Evolutionary conservation across 768 basidiomycete species (phyloP), one percentile per base, ranked within the genome.

Genomic region (Pleurotus citrinopileatus): DNA sequence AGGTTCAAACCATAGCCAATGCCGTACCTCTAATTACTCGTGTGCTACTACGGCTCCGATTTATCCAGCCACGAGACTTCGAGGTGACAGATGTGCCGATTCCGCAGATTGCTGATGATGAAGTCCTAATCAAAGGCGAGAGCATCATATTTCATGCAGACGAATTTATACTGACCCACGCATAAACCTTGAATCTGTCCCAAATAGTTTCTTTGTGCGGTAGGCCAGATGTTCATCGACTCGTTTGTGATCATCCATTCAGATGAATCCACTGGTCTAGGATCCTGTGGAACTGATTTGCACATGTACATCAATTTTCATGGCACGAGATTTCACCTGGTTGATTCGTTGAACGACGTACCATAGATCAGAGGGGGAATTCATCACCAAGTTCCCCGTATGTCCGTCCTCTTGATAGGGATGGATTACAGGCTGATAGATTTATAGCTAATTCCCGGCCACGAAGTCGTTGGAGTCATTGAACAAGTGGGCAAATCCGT

Each of bases 401-500:
- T 9, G 63, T 55, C 51, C 25, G 22, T 22, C 5, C 17, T 12
- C 43, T 4, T 12, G 36, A 15, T 32, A 25, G 28, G 23, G 10
- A 37, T 43, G n/a, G 12, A 22, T 26, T n/a, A 36, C 20, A 4
- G 38, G 56, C 10, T 52, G 51, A 20, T 45, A 27, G 44, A 32
- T 17, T 20, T 46, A 1, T 57, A 85, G 79, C 74, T 91, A 37
- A 86, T 89, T 54, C 86, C 89, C 9, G 84, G 87, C 2, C 86
- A 89, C 59, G 87, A 88, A 70, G 80, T 80, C 36, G 83, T 96
- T 29, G 93, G 93, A 3, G 71, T 70, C 7, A 73, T 93, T 51
- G 82, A 87, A 23, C 82, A 85, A 57, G 73, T 89, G 61, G 92
- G 93, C 20, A 87, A 86, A 73, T 81, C 90, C 55, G 92, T 94